These are phyloP conservation scores for Tuber microsphaerosporum DNA, from an alignment of 495 filamentous ascomycete species.

Conservation along the genomic window DNA sequence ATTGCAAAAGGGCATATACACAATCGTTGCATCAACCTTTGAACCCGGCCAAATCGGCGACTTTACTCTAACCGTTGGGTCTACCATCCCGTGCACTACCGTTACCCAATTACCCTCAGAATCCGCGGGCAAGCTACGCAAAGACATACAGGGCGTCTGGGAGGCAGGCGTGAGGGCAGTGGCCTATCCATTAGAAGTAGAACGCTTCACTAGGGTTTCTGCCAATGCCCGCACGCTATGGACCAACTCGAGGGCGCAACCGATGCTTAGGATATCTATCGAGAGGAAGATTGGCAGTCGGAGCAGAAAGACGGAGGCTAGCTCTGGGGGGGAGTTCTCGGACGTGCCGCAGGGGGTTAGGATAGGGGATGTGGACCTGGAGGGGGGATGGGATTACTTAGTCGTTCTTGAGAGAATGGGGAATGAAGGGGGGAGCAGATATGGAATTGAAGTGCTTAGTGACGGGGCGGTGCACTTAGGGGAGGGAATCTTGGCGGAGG, in stretches of 20 bases:
- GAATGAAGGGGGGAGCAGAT: constrained; percentile 49
- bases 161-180: constrained; percentile 33
- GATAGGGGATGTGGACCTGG: constrained; percentile 63
- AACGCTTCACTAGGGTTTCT: constrained; percentile 32
- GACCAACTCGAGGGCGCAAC: constrained; percentile 52
- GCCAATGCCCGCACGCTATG: constrained; percentile 60
- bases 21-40: constrained; percentile 80
- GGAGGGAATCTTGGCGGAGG: constrained; percentile 31
- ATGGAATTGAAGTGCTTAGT: constrained; percentile 62
- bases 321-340: constrained; percentile 54
- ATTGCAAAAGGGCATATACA: constrained; percentile 63
- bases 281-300: constrained; percentile 29
- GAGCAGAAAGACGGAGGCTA: constrained; percentile 12
- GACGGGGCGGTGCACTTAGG: constrained; percentile 60
- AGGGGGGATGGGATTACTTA: constrained; percentile 60
- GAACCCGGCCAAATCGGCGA: constrained; percentile 64
- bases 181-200: constrained; percentile 27
- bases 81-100: constrained; percentile 49
- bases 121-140: constrained; percentile 36
- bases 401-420: constrained; percentile 72
- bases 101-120: constrained; percentile 51
- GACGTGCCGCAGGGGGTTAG: constrained; percentile 63
- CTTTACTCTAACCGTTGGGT: constrained; percentile 64
- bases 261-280: constrained; percentile 29
- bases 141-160: constrained; percentile 29